A percentile compares a stretch with the other conserved stretches of the same genome.
Evolutionary conservation across 2,329 filamentous ascomycete species (phyloP).

Genomic region (Mycosphaerelloides madeirae): DNA sequence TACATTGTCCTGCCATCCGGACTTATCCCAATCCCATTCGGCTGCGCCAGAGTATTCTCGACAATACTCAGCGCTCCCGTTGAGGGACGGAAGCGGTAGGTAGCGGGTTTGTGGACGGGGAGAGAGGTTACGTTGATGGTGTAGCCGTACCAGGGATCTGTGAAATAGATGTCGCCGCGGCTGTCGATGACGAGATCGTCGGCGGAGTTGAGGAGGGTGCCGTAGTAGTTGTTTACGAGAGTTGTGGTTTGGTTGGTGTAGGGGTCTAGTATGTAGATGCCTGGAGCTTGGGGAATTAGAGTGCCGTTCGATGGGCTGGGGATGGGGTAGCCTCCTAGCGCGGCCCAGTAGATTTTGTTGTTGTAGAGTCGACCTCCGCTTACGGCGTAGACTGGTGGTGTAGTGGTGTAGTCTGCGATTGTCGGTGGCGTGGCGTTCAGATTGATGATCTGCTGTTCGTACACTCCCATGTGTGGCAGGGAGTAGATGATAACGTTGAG

Average conservation of each 20-base stretch:
- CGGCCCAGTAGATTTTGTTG: slow-evolving; percentile 36
- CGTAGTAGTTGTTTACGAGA: slow-evolving; percentile 46
- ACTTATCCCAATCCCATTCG: slow-evolving; percentile 44
- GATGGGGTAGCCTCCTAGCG: slow-evolving; percentile 12
- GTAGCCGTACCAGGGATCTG: slow-evolving; percentile 35
- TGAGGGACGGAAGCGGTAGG: slow-evolving; percentile 40
- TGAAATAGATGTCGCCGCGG: slow-evolving; percentile 48
- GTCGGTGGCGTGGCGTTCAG: slow-evolving; percentile 41
- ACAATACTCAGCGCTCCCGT: slow-evolving; percentile 40
- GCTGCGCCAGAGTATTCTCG: slow-evolving; percentile 38
- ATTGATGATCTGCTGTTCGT: slow-evolving; percentile 36
- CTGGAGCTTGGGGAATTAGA: slow-evolving; percentile 32
- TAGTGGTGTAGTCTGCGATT: slow-evolving; percentile 36
- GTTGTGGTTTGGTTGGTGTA: slow-evolving; percentile 38
- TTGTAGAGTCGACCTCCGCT: slow-evolving; percentile 40
- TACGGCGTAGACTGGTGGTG: slow-evolving; percentile 41
- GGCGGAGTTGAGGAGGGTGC: slow-evolving; percentile 41
- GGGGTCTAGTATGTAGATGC: slow-evolving; percentile 42
- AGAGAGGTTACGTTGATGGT: slow-evolving; percentile 17
- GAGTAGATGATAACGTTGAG: slow-evolving; percentile 39
- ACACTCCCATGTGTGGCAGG: slow-evolving; percentile 34
- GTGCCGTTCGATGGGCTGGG: slow-evolving; percentile 16
- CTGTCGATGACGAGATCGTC: slow-evolving; percentile 42
- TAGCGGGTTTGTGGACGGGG: slow-evolving; percentile 20
- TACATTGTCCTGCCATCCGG: slow-evolving; percentile 43